Base-by-base conservation (phyloP, 148 eudicot species). In the Talinum fruticosum region DNA sequence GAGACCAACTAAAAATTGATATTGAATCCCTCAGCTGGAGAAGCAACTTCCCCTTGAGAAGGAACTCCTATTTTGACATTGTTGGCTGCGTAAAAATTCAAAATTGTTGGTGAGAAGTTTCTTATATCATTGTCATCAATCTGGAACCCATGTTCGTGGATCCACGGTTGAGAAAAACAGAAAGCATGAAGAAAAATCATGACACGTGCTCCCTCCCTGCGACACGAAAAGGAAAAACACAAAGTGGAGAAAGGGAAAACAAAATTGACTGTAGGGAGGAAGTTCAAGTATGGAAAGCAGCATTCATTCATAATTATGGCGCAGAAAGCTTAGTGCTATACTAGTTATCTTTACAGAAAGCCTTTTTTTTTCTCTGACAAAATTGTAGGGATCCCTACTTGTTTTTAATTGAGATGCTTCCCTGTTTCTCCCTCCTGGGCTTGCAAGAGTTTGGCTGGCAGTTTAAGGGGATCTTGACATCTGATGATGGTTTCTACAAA, bases 1-100 rank as follows among this genome's bases (percentile, higher is more conserved):
- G 87, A 82, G 35, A 82, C 79, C 72, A 76, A 83, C 28, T 87
- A 79, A 76, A 65, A 23, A 38, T 6, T 41, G 41, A 54, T 41
- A n/a, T 73, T 19, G 78, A 37, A 21, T 53, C 16, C 45, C 41
- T 76, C 23, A 67, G 77, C 73, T 67, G 44, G 64, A 59, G 62
- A 51, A 72, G 69, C 23, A 29, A 78, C 37, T 54, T 38, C 65
- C n/a, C n/a, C n/a, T 67, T 59, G 64, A 59, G 62, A 51, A 72
- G 69, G 30, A 29, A 78, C 37, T 54, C 53, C 65, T 34, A 66
- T 67, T 73, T 36, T 77, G 34, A 47, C 41, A 37, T 28, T 32
- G 38, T 37, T 69, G 74, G 59, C 57, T 37, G 67, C 65, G 32
- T 32, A 47, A 66, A 62, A 80, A 3, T 49, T 71, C 71, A 47